Percentiles rank a stretch among this genome's conserved stretches.
phyloP scores from a whole-genome alignment of 805 yeast genomes.

The Pichia cephalocereana region DNA sequence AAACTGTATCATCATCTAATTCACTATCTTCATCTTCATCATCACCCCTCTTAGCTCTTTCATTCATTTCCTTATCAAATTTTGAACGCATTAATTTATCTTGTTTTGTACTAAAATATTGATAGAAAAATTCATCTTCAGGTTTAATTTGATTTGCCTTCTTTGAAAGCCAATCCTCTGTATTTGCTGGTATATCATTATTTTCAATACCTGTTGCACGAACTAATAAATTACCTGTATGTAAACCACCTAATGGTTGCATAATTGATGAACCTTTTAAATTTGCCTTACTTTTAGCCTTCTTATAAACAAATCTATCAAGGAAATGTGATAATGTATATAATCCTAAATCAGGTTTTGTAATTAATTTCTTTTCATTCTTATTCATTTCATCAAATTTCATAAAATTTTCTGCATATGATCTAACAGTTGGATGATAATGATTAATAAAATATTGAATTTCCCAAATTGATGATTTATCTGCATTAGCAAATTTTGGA shows the following conservation, averaged over 20 bases:
- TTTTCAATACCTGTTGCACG: constrained; percentile 39
- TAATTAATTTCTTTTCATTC: constrained; percentile 20
- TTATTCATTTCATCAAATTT: constrained; percentile 29
- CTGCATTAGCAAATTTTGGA: constrained; percentile 87
- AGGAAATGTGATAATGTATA: constrained; percentile 84
- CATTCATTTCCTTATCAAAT: constrained; percentile 36
- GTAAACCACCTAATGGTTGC: constrained; percentile 93
- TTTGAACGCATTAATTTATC: constrained; percentile 28
- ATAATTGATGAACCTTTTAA: constrained; percentile 87
- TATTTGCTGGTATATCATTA: constrained; percentile 57
- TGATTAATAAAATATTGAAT: constrained; percentile 61
- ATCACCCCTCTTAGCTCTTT: constrained; percentile 33
- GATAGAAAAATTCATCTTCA: constrained; percentile 81
- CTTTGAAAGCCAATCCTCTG: constrained; percentile 73
- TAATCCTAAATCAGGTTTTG: constrained; percentile 85
- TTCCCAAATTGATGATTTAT: constrained; percentile 81
- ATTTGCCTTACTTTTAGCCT: constrained; percentile 67
- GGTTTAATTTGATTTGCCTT: constrained; percentile 63
- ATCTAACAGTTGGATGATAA: constrained; percentile 85
- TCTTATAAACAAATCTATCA: constrained; percentile 91
- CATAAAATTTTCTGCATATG: constrained; percentile 63
- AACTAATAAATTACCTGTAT: constrained; percentile 60
- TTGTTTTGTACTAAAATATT: constrained; percentile 65
- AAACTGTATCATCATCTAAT: constrained; percentile 44
- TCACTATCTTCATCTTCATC: constrained; percentile 34